Conservation (phyloP, 1,284 basidiomycete species). For the Ustilago curta region DNA sequence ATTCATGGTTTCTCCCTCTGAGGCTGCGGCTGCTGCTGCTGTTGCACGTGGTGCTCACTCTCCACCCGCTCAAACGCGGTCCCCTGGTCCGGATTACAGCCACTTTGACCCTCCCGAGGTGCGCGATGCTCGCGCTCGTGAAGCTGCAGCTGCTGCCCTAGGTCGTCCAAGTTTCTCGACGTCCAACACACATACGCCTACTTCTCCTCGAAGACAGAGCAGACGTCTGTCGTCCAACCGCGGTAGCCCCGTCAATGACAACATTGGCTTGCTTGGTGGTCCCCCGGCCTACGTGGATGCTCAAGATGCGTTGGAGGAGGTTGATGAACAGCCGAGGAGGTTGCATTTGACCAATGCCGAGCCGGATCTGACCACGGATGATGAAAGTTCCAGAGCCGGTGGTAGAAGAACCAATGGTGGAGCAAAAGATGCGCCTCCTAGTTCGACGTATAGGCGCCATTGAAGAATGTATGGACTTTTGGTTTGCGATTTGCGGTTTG, state of each 20-base stretch:
- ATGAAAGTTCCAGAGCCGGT: slow-evolving; percentile 31
- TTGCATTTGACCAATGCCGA: slow-evolving; percentile 46
- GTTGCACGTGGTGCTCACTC: slow-evolving; percentile 6
- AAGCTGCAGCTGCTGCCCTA: slow-evolving; percentile 50
- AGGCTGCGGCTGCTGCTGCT: slow-evolving; percentile 24
- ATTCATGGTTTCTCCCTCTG: slow-evolving; percentile 46
- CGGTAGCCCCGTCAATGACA: slow-evolving; percentile 31
- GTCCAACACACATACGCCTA: slow-evolving; percentile 19
- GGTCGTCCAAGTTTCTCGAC: slow-evolving; percentile 26
- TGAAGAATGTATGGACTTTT: slow-evolving; percentile 1
- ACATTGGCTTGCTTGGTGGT: slow-evolving; percentile 19
- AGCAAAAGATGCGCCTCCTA: slow-evolving; percentile 39
- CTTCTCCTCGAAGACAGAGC: slow-evolving; percentile 35
- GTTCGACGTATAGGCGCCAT: slow-evolving; percentile 36
- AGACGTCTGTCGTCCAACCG: slow-evolving; percentile 21
- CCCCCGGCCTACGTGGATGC: slow-evolving; percentile 53
- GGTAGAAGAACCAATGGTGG: slow-evolving; percentile 24
- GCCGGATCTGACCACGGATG: slow-evolving; percentile 29
- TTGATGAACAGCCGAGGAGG: slow-evolving; percentile 29
- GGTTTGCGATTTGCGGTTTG: neutral
- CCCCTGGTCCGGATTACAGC: slow-evolving; percentile 53
- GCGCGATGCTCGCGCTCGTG: slow-evolving; percentile 51
- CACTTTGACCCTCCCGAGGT: slow-evolving; percentile 65
- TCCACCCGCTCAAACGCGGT: slow-evolving; percentile 20
- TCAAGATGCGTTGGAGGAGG: slow-evolving; percentile 34